A percentile compares a stretch with the other conserved stretches of the same genome.
Conservation (phyloP, 2,329 filamentous ascomycete species). For the Huntiella omanensis region DNA sequence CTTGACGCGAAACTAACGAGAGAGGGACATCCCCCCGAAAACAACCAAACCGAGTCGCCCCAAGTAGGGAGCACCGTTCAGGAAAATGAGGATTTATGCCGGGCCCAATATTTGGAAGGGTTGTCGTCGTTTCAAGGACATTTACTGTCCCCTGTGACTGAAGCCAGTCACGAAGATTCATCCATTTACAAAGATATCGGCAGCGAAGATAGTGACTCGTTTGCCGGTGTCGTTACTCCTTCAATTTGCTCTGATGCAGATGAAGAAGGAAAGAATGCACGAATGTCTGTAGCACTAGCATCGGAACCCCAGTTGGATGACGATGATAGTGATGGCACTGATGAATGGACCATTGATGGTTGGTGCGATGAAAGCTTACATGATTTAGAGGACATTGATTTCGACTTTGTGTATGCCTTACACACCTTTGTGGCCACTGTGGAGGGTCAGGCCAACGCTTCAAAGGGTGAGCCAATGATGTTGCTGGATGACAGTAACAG, state of each 20-base stretch:
- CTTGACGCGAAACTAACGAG: too few species aligned
- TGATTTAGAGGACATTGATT: conserved; percentile 93
- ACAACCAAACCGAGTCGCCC: too few species aligned
- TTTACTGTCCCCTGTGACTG: conserved; percentile 1
- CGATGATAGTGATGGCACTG: conserved; percentile 27
- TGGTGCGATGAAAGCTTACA: conserved; percentile 76
- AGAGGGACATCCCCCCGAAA: too few species aligned
- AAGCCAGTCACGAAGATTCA: conserved; percentile 2
- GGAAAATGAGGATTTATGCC: too few species aligned
- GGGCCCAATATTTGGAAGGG: too few species aligned
- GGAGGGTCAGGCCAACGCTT: conserved; percentile 94
- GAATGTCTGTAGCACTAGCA: neutral
- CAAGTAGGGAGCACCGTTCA: too few species aligned
- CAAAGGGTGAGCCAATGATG: conserved; percentile 97
- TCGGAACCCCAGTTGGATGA: conserved; percentile 15
- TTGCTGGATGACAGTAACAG: conserved; percentile 96
- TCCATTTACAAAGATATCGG: too few species aligned
- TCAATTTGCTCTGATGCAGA: neutral
- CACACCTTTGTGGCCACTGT: conserved; percentile 97
- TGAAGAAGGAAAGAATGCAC: neutral
- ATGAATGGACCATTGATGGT: conserved; percentile 39
- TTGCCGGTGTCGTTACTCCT: neutral
- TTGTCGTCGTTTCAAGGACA: too few species aligned
- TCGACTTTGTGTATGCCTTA: conserved; percentile 96
- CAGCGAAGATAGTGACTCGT: neutral